phyloP scores from a whole-genome alignment of 2,329 filamentous ascomycete species.

The Ceratocystis diversiconidia region DNA sequence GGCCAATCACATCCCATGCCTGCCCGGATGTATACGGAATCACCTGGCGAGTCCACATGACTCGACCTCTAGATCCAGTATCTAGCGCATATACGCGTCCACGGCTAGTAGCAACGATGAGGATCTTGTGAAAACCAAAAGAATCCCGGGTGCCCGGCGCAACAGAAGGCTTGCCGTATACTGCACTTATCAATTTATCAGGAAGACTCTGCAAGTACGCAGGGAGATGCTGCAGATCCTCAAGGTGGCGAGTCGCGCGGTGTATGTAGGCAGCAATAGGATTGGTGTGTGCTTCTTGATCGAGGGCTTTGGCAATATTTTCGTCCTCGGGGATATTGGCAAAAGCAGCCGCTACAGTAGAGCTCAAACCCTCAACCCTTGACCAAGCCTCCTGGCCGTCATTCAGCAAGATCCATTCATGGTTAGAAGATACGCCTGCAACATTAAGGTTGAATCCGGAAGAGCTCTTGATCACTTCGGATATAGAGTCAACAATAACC shows the following conservation, averaged over 20 bases:
- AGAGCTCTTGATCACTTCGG: conserved; percentile 66
- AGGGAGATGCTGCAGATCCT: conserved; percentile 65
- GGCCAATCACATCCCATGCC: conserved; percentile 52
- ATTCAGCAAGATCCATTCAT: conserved; percentile 70
- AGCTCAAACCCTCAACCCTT: conserved; percentile 68
- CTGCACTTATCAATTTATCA: conserved; percentile 48
- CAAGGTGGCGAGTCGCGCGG: conserved; percentile 65
- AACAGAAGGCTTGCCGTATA: conserved; percentile 39
- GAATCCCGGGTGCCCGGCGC: conserved; percentile 43
- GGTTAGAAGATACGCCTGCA: conserved; percentile 38
- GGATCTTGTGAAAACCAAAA: conserved; percentile 80
- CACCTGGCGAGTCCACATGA: conserved; percentile 62
- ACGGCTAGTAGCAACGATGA: conserved; percentile 64
- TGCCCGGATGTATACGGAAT: conserved; percentile 40
- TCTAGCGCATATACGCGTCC: conserved; percentile 72
- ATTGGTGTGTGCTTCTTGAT: conserved; percentile 75
- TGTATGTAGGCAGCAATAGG: conserved; percentile 72
- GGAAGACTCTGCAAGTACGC: conserved; percentile 58
- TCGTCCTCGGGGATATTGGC: conserved; percentile 62
- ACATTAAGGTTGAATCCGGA: conserved; percentile 57
- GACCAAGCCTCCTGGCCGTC: conserved; percentile 73
- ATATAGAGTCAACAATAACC: conserved; percentile 51
- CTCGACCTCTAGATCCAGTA: conserved; percentile 54
- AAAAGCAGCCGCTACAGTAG: conserved; percentile 65
- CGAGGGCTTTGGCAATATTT: conserved; percentile 62